Percentiles rank a stretch among this genome's conserved stretches.
These are phyloP conservation scores for Penicillium sp. DNA, from an alignment of 2,329 filamentous ascomycete genomes.

Conservation along the genomic window DNA sequence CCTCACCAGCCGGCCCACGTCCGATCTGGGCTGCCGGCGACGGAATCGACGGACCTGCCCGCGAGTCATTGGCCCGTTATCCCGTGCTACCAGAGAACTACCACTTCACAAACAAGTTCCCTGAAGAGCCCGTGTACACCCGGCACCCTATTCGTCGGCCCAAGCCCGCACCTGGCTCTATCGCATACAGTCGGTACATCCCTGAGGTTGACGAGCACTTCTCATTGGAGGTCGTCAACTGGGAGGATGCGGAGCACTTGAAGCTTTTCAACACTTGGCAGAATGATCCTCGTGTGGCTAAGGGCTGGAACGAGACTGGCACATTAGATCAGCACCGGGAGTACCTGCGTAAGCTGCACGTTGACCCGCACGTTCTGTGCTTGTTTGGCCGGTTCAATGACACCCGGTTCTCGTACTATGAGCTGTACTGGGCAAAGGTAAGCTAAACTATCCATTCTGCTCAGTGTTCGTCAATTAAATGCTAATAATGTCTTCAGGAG, in stretches of 20 bases:
- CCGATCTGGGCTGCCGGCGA: slow-evolving; percentile 61
- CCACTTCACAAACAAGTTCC: slow-evolving; percentile 51
- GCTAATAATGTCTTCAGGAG: slow-evolving; percentile 43
- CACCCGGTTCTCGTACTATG: slow-evolving; percentile 72
- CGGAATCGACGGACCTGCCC: slow-evolving; percentile 27
- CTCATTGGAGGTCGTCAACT: slow-evolving; percentile 74
- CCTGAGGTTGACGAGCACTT: slow-evolving; percentile 75
- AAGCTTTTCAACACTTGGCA: slow-evolving; percentile 76
- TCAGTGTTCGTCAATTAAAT: not conserved
- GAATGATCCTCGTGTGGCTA: slow-evolving; percentile 77
- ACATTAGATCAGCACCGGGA: slow-evolving; percentile 71
- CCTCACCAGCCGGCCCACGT: slow-evolving; percentile 65
- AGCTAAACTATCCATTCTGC: slow-evolving; percentile 8
- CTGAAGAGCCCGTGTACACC: slow-evolving; percentile 54
- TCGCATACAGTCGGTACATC: slow-evolving; percentile 77
- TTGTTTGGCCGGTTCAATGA: slow-evolving; percentile 72
- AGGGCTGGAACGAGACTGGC: slow-evolving; percentile 78
- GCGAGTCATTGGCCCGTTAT: slow-evolving; percentile 26
- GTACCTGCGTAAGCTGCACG: slow-evolving; percentile 68
- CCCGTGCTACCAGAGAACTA: slow-evolving; percentile 34
- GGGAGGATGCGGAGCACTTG: slow-evolving; percentile 63
- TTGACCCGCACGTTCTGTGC: slow-evolving; percentile 70
- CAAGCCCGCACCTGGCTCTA: slow-evolving; percentile 69
- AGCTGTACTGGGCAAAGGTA: slow-evolving; percentile 75
- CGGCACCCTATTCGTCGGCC: slow-evolving; percentile 70